phyloP scores from a whole-genome alignment of 2,329 filamentous ascomycete genomes.

The Colletotrichum orbiculare region DNA sequence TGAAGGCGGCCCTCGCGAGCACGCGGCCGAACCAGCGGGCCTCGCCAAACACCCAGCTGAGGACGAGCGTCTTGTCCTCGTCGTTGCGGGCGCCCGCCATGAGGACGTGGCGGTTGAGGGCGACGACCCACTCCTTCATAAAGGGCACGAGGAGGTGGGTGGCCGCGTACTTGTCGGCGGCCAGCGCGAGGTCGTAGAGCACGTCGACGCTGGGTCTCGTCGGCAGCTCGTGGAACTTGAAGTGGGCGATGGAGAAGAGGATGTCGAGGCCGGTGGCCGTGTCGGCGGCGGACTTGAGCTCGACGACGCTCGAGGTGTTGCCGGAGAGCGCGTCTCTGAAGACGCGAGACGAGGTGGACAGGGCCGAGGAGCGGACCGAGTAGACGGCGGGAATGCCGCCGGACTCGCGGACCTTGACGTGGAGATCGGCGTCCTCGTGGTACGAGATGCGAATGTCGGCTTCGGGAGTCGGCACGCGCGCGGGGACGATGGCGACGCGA shows the following conservation, averaged over 20 bases:
- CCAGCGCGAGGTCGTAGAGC: conserved; percentile 32
- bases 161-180: conserved; percentile 32
- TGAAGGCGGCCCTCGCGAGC: conserved; percentile 29
- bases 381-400: conserved; percentile 20
- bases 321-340: conserved; percentile 24
- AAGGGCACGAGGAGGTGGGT: conserved; percentile 35
- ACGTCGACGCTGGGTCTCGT: conserved; percentile 28
- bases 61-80: conserved; percentile 34
- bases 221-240: conserved; percentile 35
- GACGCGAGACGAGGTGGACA: conserved; percentile 28
- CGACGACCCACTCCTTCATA: conserved; percentile 34
- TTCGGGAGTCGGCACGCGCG: conserved; percentile 26
- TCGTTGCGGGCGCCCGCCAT: conserved; percentile 35
- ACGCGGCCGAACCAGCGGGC: conserved; percentile 35
- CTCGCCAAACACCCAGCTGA: conserved; percentile 34
- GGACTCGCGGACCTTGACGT: conserved; percentile 28
- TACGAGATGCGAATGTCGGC: conserved; percentile 27
- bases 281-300: conserved; percentile 29
- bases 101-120: conserved; percentile 34
- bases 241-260: conserved; percentile 33
- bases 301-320: conserved; percentile 23
- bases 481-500: conserved; percentile 25
- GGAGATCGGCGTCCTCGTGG: conserved; percentile 31
- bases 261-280: conserved; percentile 24
- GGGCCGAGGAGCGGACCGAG: conserved; percentile 25